These are phyloP conservation scores for Capronia coronata DNA, from an alignment of 2,329 filamentous ascomycete species.

Conservation along the genomic window DNA sequence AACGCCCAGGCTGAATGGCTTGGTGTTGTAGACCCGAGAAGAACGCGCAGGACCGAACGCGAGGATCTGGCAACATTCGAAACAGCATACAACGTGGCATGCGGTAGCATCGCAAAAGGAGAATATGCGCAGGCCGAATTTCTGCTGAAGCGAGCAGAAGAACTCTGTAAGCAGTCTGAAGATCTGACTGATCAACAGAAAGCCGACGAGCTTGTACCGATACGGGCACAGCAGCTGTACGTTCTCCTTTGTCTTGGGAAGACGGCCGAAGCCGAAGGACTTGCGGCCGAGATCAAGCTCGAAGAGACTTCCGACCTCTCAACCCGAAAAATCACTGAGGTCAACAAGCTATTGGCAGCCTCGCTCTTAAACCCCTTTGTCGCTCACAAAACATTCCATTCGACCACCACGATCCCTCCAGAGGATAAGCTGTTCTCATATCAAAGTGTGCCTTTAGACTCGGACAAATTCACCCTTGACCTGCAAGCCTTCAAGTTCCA, in stretches of 20 bases:
- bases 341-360: conserved; percentile 50
- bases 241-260: conserved; percentile 51
- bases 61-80: conserved; percentile 60
- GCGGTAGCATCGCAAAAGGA: conserved; percentile 55
- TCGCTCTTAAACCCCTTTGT: conserved; percentile 51
- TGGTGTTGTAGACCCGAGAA: conserved; percentile 45
- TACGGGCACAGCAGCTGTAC: conserved; percentile 56
- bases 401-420: conserved; percentile 43
- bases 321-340: conserved; percentile 54
- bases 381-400: conserved; percentile 51
- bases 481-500: conserved; percentile 55
- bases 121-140: conserved; percentile 53
- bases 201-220: conserved; percentile 53
- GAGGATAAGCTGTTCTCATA: conserved; percentile 54
- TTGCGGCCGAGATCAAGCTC: conserved; percentile 47
- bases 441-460: conserved; percentile 49
- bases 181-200: conserved; percentile 56
- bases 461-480: conserved; percentile 52
- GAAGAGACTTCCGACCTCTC: conserved; percentile 52
- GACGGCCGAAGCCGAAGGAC: conserved; percentile 48
- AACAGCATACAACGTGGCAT: conserved; percentile 59
- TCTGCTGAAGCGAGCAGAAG: conserved; percentile 54
- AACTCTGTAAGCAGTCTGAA: conserved; percentile 54
- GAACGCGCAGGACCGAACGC: conserved; percentile 48
- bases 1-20: conserved; percentile 59